Evolutionary conservation across 2,329 filamentous ascomycete species (phyloP).

Genomic region (Fusarium stilboides): DNA sequence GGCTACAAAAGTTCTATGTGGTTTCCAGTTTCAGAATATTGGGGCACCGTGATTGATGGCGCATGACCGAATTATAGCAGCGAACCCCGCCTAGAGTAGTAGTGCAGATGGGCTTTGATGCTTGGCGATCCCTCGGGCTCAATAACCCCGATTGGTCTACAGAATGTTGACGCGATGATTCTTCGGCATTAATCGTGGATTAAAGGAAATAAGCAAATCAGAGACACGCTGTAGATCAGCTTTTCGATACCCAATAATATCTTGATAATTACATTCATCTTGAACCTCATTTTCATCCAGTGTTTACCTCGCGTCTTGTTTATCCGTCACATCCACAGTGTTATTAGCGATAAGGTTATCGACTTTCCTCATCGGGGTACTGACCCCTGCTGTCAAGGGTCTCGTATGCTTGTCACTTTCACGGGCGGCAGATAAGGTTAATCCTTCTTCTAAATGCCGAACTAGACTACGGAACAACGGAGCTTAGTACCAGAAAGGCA

Average conservation of each 20-base stretch:
- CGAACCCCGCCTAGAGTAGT: constrained; percentile 17
- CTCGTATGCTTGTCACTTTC: constrained; percentile 29
- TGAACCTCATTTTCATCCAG: too few relatives aligned
- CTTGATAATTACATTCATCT: too few relatives aligned
- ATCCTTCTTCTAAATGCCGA: constrained; percentile 26
- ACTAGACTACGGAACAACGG: constrained; percentile 30
- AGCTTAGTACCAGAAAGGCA: constrained; percentile 29
- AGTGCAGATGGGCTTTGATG: constrained; percentile 21
- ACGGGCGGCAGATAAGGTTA: constrained; percentile 31
- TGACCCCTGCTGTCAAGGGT: constrained; percentile 27
- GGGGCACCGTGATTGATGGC: constrained; percentile 26
- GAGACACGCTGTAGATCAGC: too few relatives aligned
- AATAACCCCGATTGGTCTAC: background rate
- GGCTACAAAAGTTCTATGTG: constrained; percentile 29
- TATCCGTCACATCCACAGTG: constrained; percentile 15
- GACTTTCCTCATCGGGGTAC: constrained; percentile 31
- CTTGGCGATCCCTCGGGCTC: constrained; percentile 26
- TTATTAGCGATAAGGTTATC: constrained; percentile 26
- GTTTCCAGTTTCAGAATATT: constrained; percentile 24
- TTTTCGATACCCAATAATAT: too few relatives aligned
- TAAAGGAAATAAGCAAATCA: too few relatives aligned
- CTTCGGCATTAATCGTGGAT: constrained; percentile 1
- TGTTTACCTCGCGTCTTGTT: background rate
- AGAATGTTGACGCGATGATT: constrained; percentile 39
- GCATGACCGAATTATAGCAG: constrained; percentile 27